Evolutionary conservation across 2,329 filamentous ascomycete species (phyloP).

Genomic region (Chalara sp.): DNA sequence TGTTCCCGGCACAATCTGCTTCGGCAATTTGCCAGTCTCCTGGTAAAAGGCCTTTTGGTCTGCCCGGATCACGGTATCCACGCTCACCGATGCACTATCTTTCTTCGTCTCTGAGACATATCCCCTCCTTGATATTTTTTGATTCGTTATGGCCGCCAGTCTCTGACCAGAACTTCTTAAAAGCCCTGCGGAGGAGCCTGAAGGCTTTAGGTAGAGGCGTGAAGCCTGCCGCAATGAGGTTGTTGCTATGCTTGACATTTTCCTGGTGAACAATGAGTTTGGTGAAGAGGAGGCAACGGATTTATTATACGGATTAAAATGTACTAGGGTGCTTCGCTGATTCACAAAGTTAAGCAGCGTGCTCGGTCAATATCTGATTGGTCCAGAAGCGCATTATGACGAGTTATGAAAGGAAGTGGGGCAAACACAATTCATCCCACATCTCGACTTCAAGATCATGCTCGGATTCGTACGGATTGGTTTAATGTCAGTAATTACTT

Average conservation of each 20-base stretch:
- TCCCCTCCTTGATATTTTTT: constrained; percentile 39
- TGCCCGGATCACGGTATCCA: constrained; percentile 78
- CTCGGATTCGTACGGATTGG: too few species aligned
- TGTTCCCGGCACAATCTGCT: constrained; percentile 20
- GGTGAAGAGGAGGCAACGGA: constrained; percentile 8
- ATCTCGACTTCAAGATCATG: too few species aligned
- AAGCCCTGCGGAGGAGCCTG: constrained; percentile 17
- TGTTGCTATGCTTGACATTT: constrained; percentile 24
- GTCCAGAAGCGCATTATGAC: too few species aligned
- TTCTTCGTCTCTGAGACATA: constrained; percentile 84
- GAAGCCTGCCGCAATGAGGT: constrained; percentile 27
- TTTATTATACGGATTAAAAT: background rate
- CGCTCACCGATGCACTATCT: constrained; percentile 71
- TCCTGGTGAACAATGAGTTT: constrained; percentile 2
- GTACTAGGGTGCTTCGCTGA: too few species aligned
- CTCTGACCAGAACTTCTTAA: constrained; percentile 17
- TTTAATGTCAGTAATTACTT: too few species aligned
- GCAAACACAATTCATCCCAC: too few species aligned
- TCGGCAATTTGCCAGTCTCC: constrained; percentile 26
- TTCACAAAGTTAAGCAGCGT: too few species aligned
- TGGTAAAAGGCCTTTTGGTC: constrained; percentile 78
- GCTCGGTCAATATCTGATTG: too few species aligned
- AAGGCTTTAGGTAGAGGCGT: constrained; percentile 23
- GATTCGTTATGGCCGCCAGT: constrained; percentile 16
- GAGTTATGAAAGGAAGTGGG: too few species aligned